Percentiles rank a stretch among this genome's conserved stretches.
phyloP scores from a whole-genome alignment of 495 filamentous ascomycete genomes.

The Tuber aestivum region DNA sequence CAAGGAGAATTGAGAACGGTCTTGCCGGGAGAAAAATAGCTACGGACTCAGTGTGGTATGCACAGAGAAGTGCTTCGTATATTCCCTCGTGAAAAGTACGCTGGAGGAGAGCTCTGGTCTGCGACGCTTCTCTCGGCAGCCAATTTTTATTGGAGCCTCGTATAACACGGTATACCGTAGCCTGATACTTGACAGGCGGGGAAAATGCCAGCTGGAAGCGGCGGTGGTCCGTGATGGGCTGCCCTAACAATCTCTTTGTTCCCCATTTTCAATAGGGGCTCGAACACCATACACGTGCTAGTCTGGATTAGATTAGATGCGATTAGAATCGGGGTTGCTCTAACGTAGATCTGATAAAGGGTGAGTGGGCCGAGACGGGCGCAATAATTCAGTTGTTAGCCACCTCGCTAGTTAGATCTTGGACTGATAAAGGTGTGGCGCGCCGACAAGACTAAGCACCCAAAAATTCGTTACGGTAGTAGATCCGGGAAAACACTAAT shows the following conservation, averaged over 20 bases:
- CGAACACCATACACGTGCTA: background rate
- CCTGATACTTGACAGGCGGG: conserved; percentile 1
- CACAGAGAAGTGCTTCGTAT: background rate
- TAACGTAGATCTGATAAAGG: background rate
- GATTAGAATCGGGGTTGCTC: background rate
- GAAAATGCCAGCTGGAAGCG: conserved; percentile 2
- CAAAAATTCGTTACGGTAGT: background rate
- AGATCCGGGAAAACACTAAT: background rate
- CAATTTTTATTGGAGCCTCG: background rate
- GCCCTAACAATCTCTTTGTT: background rate
- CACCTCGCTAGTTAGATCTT: background rate
- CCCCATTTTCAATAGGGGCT: background rate
- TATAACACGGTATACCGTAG: conserved; percentile 2
- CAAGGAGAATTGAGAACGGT: conserved; percentile 39
- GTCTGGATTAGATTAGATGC: background rate
- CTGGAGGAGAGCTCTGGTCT: conserved; percentile 3
- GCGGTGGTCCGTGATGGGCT: conserved; percentile 1
- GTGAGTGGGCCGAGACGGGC: background rate
- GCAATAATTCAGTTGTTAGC: background rate
- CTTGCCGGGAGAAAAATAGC: conserved; percentile 13
- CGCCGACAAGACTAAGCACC: background rate
- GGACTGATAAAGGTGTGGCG: background rate
- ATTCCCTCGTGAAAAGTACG: background rate
- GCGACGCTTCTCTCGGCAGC: background rate
- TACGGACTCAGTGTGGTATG: background rate